phyloP scores from a whole-genome alignment of 495 filamentous ascomycete species.

The Daldinia vernicosa region DNA sequence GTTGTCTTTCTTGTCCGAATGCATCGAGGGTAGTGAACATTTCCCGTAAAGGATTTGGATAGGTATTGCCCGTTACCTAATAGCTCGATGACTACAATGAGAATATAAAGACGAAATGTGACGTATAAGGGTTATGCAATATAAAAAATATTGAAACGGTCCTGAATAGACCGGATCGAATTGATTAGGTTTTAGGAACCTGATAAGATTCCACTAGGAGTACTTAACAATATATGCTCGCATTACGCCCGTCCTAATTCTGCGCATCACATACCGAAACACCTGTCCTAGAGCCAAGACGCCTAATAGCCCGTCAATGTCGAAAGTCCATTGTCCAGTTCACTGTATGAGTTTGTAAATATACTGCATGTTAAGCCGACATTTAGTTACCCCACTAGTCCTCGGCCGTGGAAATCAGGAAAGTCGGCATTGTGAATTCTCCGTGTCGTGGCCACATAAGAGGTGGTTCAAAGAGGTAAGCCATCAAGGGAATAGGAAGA shows the following conservation, averaged over 20 bases:
- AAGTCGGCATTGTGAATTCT: background rate
- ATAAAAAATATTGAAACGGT: background rate
- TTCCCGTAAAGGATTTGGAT: no score
- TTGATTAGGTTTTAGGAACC: background rate
- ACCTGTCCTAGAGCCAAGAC: constrained; percentile 1
- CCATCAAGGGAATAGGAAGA: constrained; percentile 18
- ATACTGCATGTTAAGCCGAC: background rate
- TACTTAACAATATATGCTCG: background rate
- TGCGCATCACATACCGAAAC: background rate
- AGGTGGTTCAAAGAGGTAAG: background rate
- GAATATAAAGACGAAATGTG: no score
- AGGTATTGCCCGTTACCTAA: no score
- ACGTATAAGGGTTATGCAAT: background rate
- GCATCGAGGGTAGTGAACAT: no score
- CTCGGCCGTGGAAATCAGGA: constrained; percentile 3
- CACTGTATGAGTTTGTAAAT: background rate
- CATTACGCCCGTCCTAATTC: background rate
- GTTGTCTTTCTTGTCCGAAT: no score
- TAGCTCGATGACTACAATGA: no score
- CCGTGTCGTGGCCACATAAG: background rate
- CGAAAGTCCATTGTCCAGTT: background rate
- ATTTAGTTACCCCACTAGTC: background rate
- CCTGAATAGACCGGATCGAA: background rate
- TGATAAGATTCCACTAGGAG: background rate
- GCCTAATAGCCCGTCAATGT: background rate